Conservation (phyloP, 1,284 basidiomycete species). For the Cutaneotrichosporon cyanovorans region DNA sequence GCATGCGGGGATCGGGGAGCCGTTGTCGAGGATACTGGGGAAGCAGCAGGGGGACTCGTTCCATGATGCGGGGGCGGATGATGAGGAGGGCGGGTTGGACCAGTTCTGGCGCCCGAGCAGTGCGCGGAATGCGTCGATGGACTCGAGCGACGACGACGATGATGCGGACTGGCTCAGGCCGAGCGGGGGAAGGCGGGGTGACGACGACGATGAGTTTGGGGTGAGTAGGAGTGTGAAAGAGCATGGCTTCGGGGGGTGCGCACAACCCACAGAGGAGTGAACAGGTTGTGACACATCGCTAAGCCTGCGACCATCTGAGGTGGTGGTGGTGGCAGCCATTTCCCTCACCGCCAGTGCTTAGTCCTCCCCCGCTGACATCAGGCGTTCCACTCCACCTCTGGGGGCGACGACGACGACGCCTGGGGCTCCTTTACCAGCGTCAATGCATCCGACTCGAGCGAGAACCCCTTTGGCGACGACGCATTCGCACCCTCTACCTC, state of each 20-base stretch:
- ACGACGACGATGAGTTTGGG: constrained; percentile 35
- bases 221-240: no score
- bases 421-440: constrained; percentile 41
- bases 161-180: constrained; percentile 42
- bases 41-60: constrained; percentile 19
- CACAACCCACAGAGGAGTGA: no score
- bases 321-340: no score
- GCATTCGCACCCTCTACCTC: constrained; percentile 21
- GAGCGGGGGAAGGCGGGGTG: constrained; percentile 16
- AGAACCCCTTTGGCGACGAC: constrained; percentile 43
- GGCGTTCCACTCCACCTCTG: constrained; percentile 19
- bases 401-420: constrained; percentile 32
- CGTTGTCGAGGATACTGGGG: constrained; percentile 25
- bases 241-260: no score
- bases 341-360: no score
- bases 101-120: constrained; percentile 15
- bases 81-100: constrained; percentile 23
- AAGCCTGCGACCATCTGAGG: no score
- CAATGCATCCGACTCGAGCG: constrained; percentile 12
- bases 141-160: constrained; percentile 41
- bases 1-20: constrained; percentile 33
- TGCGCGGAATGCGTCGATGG: constrained; percentile 12
- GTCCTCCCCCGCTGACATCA: constrained; percentile 4
- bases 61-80: constrained; percentile 23
- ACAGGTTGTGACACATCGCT: no score